These are phyloP conservation scores for Mycena indigotica DNA, from an alignment of 768 basidiomycete genomes.

Conservation along the genomic window DNA sequence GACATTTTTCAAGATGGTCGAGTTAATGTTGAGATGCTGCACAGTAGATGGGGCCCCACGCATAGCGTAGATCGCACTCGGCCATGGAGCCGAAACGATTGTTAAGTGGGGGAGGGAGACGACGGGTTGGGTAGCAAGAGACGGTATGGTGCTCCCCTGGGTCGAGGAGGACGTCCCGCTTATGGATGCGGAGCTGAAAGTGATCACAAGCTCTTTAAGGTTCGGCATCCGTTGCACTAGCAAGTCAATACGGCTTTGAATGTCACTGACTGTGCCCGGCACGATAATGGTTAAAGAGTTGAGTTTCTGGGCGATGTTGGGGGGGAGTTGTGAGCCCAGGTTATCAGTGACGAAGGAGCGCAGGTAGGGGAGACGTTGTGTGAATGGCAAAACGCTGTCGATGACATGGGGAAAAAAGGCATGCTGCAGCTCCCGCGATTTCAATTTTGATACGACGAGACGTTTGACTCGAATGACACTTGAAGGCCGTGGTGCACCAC, in stretches of 20 bases:
- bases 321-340: slow-evolving; percentile 7
- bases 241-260: slow-evolving; percentile 11
- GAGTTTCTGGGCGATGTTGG: slow-evolving; percentile 1
- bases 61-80: slow-evolving; percentile 1
- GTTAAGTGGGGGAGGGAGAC: slow-evolving; percentile 3
- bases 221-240: slow-evolving; percentile 7
- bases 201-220: slow-evolving; percentile 1
- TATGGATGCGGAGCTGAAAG: neutral
- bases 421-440: no score
- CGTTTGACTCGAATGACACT: slow-evolving; percentile 2
- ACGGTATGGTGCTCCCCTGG: neutral
- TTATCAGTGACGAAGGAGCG: slow-evolving; percentile 5
- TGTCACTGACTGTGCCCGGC: neutral
- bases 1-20: neutral
- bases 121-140: neutral
- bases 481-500: neutral
- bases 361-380: slow-evolving; percentile 4
- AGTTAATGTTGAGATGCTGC: slow-evolving; percentile 3
- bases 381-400: slow-evolving; percentile 7
- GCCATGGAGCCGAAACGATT: slow-evolving; percentile 13
- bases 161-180: neutral
- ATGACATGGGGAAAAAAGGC: neutral
- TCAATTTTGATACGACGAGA: slow-evolving; percentile 7
- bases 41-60: slow-evolving; percentile 1
- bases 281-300: slow-evolving; percentile 8